These are phyloP conservation scores for Gardenia jasminoides DNA, from an alignment of 257 asterid species.

Conservation along the genomic window DNA sequence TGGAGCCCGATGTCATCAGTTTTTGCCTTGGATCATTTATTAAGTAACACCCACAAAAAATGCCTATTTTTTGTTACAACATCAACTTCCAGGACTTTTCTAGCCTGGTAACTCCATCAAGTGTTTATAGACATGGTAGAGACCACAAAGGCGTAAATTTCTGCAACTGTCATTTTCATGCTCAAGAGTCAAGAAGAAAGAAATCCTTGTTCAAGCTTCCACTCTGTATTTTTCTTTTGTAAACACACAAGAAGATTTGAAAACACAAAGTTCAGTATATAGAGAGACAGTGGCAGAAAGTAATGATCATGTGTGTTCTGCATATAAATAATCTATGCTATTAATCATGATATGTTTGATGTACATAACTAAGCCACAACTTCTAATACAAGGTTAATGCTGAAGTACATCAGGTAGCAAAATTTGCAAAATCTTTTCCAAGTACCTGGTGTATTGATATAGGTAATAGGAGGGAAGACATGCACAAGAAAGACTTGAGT, in stretches of 20 bases:
- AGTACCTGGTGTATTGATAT: constrained; percentile 67
- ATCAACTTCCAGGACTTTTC: background rate
- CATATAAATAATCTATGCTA: background rate
- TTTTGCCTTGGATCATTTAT: background rate
- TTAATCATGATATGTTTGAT: background rate
- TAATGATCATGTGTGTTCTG: background rate
- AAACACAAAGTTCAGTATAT: background rate
- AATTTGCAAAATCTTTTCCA: constrained; percentile 5
- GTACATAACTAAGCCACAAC: background rate
- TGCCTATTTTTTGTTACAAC: background rate
- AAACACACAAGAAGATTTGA: background rate
- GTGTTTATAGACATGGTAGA: background rate
- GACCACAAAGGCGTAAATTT: background rate
- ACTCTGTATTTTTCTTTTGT: background rate
- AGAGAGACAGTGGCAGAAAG: background rate
- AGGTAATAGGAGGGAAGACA: constrained; percentile 55
- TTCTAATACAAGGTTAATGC: background rate
- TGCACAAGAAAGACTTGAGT: constrained; percentile 59
- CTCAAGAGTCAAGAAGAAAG: background rate
- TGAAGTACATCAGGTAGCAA: background rate
- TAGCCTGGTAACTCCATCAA: background rate
- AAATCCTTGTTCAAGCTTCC: background rate
- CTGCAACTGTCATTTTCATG: background rate
- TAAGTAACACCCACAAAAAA: background rate
- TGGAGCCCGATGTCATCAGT: background rate